These are phyloP conservation scores for Papiliotrema nemorosa DNA, from an alignment of 1,284 basidiomycete species.

Conservation along the genomic window DNA sequence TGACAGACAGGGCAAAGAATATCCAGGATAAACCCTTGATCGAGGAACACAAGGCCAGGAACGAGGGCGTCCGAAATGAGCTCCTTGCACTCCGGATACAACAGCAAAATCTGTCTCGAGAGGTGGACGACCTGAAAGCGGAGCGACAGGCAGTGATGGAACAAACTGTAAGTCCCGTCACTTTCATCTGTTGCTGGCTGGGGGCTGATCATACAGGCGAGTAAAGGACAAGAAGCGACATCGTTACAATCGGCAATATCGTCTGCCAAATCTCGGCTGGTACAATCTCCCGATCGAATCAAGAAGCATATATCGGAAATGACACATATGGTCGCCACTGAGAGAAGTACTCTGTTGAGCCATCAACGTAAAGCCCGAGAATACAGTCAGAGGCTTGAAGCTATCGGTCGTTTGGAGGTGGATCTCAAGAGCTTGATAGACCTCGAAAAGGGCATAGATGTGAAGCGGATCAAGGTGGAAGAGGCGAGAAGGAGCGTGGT, in stretches of 20 bases:
- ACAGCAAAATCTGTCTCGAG: constrained; percentile 55
- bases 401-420: constrained; percentile 69
- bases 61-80: constrained; percentile 60
- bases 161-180: constrained; percentile 24
- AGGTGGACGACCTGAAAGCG: constrained; percentile 60
- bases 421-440: constrained; percentile 43
- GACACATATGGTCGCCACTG: constrained; percentile 62
- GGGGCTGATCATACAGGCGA: constrained; percentile 15
- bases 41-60: constrained; percentile 60
- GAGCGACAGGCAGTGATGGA: constrained; percentile 49
- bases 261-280: constrained; percentile 66
- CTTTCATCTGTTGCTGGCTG: not conserved
- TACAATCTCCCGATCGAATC: constrained; percentile 81
- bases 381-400: constrained; percentile 66
- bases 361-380: constrained; percentile 70
- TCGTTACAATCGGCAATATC: constrained; percentile 48
- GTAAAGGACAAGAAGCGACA: constrained; percentile 23
- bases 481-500: constrained; percentile 61
- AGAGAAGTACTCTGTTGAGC: constrained; percentile 53
- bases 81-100: constrained; percentile 61
- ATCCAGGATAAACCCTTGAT: constrained; percentile 68
- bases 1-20: constrained; percentile 57
- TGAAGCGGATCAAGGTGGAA: constrained; percentile 62
- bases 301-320: constrained; percentile 71
- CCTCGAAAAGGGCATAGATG: constrained; percentile 56